A percentile compares a stretch with the other conserved stretches of the same genome.
These are phyloP conservation scores for Penicillium palitans DNA, from an alignment of 2,329 filamentous ascomycete species.

Conservation along the genomic window DNA sequence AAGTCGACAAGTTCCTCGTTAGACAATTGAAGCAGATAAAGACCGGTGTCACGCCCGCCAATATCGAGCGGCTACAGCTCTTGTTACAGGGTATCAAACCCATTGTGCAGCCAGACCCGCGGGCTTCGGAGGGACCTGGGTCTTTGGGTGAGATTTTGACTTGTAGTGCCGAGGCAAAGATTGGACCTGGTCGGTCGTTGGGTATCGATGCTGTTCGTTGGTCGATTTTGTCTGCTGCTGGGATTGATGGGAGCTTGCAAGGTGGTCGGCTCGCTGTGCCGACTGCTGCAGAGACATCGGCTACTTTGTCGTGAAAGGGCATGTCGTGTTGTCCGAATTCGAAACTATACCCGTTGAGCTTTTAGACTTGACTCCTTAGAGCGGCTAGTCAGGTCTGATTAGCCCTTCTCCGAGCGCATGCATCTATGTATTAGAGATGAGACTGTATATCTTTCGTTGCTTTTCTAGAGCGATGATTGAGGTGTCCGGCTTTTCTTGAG, in stretches of 20 bases:
- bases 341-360: background rate
- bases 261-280: constrained; percentile 13
- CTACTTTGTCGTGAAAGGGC: constrained; percentile 1
- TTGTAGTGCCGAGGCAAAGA: constrained; percentile 54
- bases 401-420: background rate
- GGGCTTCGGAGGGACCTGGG: constrained; percentile 38
- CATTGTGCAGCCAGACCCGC: constrained; percentile 47
- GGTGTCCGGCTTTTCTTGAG: background rate
- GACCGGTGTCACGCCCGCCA: constrained; percentile 30
- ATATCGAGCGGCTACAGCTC: constrained; percentile 39
- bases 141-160: constrained; percentile 62
- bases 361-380: background rate
- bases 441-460: background rate
- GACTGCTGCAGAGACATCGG: constrained; percentile 1
- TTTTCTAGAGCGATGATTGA: background rate
- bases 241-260: constrained; percentile 50
- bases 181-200: constrained; percentile 50
- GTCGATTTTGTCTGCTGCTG: constrained; percentile 64
- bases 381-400: background rate
- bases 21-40: constrained; percentile 35
- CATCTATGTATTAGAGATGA: background rate
- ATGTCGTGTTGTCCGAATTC: background rate
- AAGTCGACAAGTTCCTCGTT: constrained; percentile 60
- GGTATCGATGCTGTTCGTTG: constrained; percentile 64
- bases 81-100: constrained; percentile 42